Evolutionary conservation across 495 filamentous ascomycete species (phyloP).

Genomic region (Aspergillus ostianus): DNA sequence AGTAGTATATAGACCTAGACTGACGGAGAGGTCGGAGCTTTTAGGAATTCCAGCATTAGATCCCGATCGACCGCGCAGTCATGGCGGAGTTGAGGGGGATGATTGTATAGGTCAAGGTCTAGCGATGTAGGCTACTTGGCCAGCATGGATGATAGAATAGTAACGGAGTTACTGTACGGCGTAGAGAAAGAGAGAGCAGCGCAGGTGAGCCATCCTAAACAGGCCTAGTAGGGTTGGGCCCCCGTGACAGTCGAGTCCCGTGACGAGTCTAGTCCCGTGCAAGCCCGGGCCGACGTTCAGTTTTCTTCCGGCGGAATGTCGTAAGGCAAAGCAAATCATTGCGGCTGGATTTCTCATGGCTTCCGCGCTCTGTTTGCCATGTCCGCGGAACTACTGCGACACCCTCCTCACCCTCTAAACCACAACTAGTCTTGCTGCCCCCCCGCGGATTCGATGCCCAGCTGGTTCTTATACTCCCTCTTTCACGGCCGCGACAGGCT

Average conservation of each 20-base stretch:
- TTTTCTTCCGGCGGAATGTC: slow-evolving; percentile 23
- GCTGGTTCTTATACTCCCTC: slow-evolving; percentile 12
- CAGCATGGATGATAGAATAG: too few species aligned
- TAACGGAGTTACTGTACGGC: neutral
- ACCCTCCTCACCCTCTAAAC: slow-evolving; percentile 11
- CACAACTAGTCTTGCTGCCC: neutral
- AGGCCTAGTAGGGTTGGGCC: slow-evolving; percentile 39
- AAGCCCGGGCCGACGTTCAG: slow-evolving; percentile 32
- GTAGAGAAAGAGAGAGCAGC: neutral
- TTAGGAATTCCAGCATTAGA: neutral
- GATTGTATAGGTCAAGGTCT: too few species aligned
- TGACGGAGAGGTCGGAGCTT: too few species aligned
- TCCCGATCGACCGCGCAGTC: neutral
- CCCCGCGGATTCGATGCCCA: slow-evolving; percentile 25
- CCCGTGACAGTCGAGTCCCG: slow-evolving; percentile 22
- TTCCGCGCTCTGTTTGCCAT: slow-evolving; percentile 9
- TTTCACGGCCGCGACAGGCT: slow-evolving; percentile 24
- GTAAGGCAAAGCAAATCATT: slow-evolving; percentile 37
- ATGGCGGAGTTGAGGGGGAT: neutral
- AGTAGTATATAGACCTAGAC: neutral
- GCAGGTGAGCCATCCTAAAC: slow-evolving; percentile 24
- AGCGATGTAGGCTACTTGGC: too few species aligned
- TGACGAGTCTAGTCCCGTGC: too few species aligned
- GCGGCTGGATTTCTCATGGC: slow-evolving; percentile 36
- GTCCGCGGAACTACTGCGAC: neutral